Evolutionary conservation across 306 rosid species (phyloP).

Genomic region (Cicer chorassanicum): DNA sequence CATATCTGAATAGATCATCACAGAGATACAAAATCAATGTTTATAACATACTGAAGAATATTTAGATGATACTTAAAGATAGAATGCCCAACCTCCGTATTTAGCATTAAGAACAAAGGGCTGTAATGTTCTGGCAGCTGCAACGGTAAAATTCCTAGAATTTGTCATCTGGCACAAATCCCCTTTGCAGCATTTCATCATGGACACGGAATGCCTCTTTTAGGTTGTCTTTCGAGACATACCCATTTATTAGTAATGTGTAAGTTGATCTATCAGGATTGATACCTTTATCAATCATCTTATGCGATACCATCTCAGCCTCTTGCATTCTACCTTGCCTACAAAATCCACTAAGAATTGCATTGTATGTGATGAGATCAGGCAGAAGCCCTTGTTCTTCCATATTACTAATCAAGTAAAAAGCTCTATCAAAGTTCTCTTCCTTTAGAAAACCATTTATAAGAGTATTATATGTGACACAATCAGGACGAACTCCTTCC

Average conservation of each 20-base stretch:
- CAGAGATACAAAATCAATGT: conserved; percentile 19
- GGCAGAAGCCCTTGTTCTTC: conserved; percentile 71
- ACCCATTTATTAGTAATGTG: conserved; percentile 77
- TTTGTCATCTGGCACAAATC: conserved; percentile 88
- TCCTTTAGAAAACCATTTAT: conserved; percentile 76
- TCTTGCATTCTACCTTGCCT: conserved; percentile 75
- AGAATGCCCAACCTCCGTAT: conserved; percentile 46
- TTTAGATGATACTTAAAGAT: conserved; percentile 23
- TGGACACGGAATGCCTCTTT: conserved; percentile 85
- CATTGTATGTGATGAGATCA: conserved; percentile 74
- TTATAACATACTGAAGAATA: conserved; percentile 17
- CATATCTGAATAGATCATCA: conserved; percentile 23
- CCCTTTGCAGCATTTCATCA: conserved; percentile 90
- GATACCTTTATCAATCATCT: conserved; percentile 80
- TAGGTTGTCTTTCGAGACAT: conserved; percentile 81
- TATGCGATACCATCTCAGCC: conserved; percentile 72
- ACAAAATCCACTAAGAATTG: conserved; percentile 73
- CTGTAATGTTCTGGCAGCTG: conserved; percentile 17
- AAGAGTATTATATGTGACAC: conserved; percentile 81
- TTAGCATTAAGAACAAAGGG: conserved; percentile 34
- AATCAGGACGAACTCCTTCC: conserved; percentile 73
- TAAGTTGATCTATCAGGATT: conserved; percentile 80
- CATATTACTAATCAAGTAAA: conserved; percentile 64
- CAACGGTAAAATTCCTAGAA: conserved; percentile 51
- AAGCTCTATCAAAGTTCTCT: conserved; percentile 73